A percentile compares a stretch with the other conserved stretches of the same genome.
These are phyloP conservation scores for Fusarium nygamai DNA, from an alignment of 2,329 filamentous ascomycete genomes.

Conservation along the genomic window DNA sequence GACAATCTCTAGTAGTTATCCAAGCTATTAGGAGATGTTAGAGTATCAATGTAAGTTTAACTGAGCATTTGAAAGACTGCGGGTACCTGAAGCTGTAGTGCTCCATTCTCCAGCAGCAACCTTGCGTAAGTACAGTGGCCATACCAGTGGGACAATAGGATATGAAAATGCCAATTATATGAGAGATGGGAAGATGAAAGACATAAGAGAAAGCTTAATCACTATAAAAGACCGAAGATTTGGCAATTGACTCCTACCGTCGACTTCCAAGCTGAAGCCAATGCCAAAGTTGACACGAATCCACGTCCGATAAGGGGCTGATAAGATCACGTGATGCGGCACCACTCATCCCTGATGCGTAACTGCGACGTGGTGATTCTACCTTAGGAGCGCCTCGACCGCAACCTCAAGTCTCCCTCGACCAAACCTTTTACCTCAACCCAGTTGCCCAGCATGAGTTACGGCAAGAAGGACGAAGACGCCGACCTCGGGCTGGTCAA, in stretches of 20 bases:
- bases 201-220: background rate
- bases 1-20: accelerated
- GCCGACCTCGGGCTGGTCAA: slow-evolving; percentile 92
- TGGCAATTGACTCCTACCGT: background rate
- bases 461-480: slow-evolving; percentile 99
- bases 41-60: background rate
- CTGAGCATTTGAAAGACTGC: background rate
- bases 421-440: slow-evolving; percentile 44
- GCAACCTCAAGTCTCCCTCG: slow-evolving; percentile 49
- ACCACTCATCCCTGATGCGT: slow-evolving; percentile 45
- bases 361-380: slow-evolving; percentile 54
- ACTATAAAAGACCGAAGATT: background rate
- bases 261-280: background rate
- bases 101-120: slow-evolving; percentile 14
- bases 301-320: slow-evolving; percentile 40
- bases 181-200: background rate
- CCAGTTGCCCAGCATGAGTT: slow-evolving; percentile 78
- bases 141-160: background rate
- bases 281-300: slow-evolving; percentile 42
- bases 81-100: slow-evolving; percentile 8
- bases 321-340: slow-evolving; percentile 49
- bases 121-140: background rate
- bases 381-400: slow-evolving; percentile 40
- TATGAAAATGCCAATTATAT: background rate
- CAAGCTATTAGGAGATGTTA: background rate